phyloP scores from a whole-genome alignment of 768 basidiomycete genomes.

The Naganishia friedmannii region DNA sequence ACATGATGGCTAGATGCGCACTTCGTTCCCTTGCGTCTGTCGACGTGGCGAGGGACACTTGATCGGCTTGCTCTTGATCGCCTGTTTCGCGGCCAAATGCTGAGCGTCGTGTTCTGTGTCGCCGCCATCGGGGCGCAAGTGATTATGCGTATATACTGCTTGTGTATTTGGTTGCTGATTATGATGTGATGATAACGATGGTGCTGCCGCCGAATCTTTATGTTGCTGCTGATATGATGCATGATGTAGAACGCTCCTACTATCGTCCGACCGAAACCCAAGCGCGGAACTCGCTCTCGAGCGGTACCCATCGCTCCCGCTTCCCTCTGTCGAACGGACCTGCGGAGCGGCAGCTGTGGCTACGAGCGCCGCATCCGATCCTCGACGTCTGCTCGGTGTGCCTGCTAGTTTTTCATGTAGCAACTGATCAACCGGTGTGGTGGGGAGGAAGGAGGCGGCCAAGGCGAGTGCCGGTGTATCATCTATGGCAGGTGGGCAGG shows the following conservation, averaged over 20 bases:
- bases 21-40: background rate
- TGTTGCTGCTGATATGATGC: slow-evolving; percentile 2
- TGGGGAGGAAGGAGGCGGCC: background rate
- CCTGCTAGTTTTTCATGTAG: slow-evolving; percentile 26
- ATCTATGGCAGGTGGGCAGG: slow-evolving; percentile 23
- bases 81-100: background rate
- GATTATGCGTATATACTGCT: background rate
- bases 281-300: slow-evolving; percentile 19
- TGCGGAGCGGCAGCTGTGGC: background rate
- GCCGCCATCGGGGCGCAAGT: background rate
- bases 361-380: background rate
- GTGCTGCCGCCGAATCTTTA: background rate
- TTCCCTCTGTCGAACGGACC: background rate
- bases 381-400: slow-evolving; percentile 9
- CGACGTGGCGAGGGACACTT: slow-evolving; percentile 17
- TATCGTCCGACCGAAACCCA: slow-evolving; percentile 17
- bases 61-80: slow-evolving; percentile 14
- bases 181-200: background rate
- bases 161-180: background rate
- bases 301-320: slow-evolving; percentile 19
- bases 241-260: background rate
- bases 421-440: slow-evolving; percentile 22
- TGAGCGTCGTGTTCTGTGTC: background rate
- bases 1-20: slow-evolving; percentile 4
- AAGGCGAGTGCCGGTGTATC: slow-evolving; percentile 21